Percentiles rank a stretch among this genome's conserved stretches.
Evolutionary conservation across 805 yeast genomes (phyloP).

Genomic region (Candida dajiaensis): DNA sequence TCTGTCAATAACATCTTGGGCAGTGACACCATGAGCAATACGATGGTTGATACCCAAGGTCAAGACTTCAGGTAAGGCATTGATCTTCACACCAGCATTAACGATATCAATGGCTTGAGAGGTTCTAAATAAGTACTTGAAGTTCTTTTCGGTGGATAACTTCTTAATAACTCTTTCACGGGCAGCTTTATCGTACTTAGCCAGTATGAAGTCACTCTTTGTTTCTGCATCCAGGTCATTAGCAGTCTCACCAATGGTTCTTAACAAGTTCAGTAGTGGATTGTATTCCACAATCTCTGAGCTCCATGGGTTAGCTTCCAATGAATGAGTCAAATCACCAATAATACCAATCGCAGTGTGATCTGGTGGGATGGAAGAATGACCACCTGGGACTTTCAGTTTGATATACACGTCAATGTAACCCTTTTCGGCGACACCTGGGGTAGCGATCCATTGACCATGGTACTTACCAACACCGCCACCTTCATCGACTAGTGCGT

Average conservation of each 20-base stretch:
- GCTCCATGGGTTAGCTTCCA: conserved; percentile 49
- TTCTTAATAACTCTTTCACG: conserved; percentile 25
- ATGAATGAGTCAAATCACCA: conserved; percentile 43
- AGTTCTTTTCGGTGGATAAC: neutral
- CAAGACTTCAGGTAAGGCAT: conserved; percentile 65
- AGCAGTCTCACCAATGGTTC: conserved; percentile 9
- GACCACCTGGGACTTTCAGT: conserved; percentile 65
- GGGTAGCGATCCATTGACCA: conserved; percentile 39
- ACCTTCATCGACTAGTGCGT: conserved; percentile 67
- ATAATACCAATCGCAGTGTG: conserved; percentile 77
- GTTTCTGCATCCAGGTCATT: conserved; percentile 10
- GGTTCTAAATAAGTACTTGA: conserved; percentile 44
- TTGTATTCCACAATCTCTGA: conserved; percentile 43
- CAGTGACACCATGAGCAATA: conserved; percentile 47
- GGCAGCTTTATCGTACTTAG: conserved; percentile 30
- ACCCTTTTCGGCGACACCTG: conserved; percentile 60
- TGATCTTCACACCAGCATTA: conserved; percentile 64
- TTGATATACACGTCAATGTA: conserved; percentile 45
- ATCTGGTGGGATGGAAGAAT: conserved; percentile 70
- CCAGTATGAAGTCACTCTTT: conserved; percentile 23
- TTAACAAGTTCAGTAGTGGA: conserved; percentile 51
- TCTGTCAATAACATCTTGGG: conserved; percentile 32
- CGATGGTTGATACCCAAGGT: conserved; percentile 54
- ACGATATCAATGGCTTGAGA: conserved; percentile 65
- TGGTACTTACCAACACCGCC: conserved; percentile 25